These are phyloP conservation scores for Solioccasus polychromus DNA, from an alignment of 768 basidiomycete species.

Conservation along the genomic window DNA sequence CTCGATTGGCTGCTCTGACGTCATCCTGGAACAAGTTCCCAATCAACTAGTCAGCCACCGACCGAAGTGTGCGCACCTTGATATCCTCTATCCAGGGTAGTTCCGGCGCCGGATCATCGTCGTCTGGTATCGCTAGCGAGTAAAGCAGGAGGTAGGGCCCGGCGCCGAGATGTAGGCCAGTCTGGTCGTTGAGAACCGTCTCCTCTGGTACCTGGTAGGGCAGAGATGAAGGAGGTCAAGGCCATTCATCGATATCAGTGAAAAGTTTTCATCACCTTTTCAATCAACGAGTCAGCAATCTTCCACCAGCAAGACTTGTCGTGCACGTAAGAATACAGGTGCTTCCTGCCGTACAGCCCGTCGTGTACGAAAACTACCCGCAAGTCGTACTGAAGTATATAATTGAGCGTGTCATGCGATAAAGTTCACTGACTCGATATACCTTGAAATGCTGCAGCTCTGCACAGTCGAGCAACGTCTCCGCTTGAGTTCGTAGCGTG, in stretches of 20 bases:
- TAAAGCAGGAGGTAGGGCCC: slow-evolving; percentile 82
- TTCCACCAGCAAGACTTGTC: slow-evolving; percentile 74
- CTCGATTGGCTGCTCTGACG: slow-evolving; percentile 36
- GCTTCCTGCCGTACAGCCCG: slow-evolving; percentile 72
- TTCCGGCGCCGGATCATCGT: slow-evolving; percentile 5
- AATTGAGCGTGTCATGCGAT: not conserved
- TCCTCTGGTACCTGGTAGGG: slow-evolving; percentile 63
- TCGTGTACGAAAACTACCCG: slow-evolving; percentile 77
- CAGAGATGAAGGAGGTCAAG: too few relatives aligned
- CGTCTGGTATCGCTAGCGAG: slow-evolving; percentile 34
- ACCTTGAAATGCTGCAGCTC: slow-evolving; percentile 64
- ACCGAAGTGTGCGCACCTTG: slow-evolving; percentile 15
- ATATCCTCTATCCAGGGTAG: slow-evolving; percentile 32
- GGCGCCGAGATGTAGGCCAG: slow-evolving; percentile 70
- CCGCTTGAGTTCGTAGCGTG: slow-evolving; percentile 42
- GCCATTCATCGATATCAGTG: not conserved
- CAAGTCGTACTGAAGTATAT: slow-evolving; percentile 64
- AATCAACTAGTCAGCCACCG: not conserved
- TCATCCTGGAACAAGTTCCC: slow-evolving; percentile 19
- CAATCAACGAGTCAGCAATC: slow-evolving; percentile 66
- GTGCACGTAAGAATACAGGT: slow-evolving; percentile 76
- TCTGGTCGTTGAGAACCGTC: slow-evolving; percentile 60
- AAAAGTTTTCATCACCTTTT: slow-evolving; percentile 43
- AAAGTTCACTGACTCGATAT: slow-evolving; percentile 11
- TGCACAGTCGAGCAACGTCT: slow-evolving; percentile 54